These are phyloP conservation scores for Balamuthia mandrillaris DNA, from an alignment of 208 protist species.

Conservation along the genomic window DNA sequence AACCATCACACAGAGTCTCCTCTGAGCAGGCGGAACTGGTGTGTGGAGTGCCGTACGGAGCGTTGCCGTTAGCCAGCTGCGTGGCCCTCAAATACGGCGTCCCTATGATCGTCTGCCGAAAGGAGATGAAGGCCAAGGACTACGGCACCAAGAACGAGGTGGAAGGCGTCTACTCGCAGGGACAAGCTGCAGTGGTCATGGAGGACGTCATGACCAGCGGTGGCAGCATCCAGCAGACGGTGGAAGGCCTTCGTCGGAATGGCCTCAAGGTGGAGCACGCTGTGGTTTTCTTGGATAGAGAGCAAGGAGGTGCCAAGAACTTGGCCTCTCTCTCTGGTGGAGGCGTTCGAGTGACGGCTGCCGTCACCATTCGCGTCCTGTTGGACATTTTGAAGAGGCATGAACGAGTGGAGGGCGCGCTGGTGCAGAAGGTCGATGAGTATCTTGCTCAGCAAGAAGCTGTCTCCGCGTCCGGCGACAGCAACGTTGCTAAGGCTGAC, in stretches of 20 bases:
- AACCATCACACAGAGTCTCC: background rate
- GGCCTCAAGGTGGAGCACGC: slow-evolving; percentile 83
- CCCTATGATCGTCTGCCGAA: slow-evolving; percentile 61
- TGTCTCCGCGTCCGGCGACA: background rate
- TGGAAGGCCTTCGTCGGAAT: slow-evolving; percentile 76
- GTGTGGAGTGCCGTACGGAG: slow-evolving; percentile 89
- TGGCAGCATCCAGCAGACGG: slow-evolving; percentile 89
- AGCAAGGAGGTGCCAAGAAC: slow-evolving; percentile 88
- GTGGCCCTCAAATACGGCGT: slow-evolving; percentile 85
- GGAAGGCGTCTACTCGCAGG: slow-evolving; percentile 87
- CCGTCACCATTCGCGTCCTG: background rate
- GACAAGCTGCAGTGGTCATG: slow-evolving; percentile 83
- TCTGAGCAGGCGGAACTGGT: background rate
- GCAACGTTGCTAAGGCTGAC: background rate
- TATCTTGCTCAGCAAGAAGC: background rate
- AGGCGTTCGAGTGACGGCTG: background rate
- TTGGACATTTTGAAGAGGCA: slow-evolving; percentile 23
- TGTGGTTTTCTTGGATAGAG: slow-evolving; percentile 89
- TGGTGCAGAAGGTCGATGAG: background rate
- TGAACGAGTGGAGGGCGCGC: background rate
- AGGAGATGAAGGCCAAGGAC: slow-evolving; percentile 69
- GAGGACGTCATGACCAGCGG: slow-evolving; percentile 93
- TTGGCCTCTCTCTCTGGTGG: slow-evolving; percentile 64
- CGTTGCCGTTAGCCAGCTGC: slow-evolving; percentile 87
- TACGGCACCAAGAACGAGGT: slow-evolving; percentile 91